Evolutionary conservation across 2,329 filamentous ascomycete genomes (phyloP), one percentile per base, ranked within the genome.

Genomic region (Penicillium sp.): DNA sequence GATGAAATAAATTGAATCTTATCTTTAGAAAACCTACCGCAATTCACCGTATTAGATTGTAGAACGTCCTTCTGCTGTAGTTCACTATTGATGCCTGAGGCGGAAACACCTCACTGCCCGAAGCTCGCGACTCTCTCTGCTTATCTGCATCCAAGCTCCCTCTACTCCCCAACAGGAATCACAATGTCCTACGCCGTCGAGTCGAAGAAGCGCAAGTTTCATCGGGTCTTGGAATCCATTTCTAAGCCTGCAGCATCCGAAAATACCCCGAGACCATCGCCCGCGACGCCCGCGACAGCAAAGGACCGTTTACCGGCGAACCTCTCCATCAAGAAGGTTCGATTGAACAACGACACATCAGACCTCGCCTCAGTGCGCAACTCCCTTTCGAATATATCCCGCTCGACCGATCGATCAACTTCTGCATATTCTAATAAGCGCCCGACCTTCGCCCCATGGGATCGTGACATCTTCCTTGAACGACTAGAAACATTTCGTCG

Each of bases 401-500:
- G 72, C 61, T 59, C 69, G 60, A 46, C 36, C 3, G 56, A 58
- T 18, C 59, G 62, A 63, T 73, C 64, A 26, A 67, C 69, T 3
- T 65, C 72, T 1, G 59, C 67, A 23, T 68, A 67, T 19, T 70
- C 71, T 13, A 62, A 71, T 5, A 64, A 71, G 33, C 72, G 72
- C 18, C 86, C 90, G 1, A 91, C 88, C 65, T 97, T 94, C 76
- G 89, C 90, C 50, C 93, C 94, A 0, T 90, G 87, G 77, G 92
- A 94, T 71, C 89, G 94, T 49, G 85, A 87, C 34, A 86, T 91
- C 62, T 92, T 97, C 58, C 80, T 97, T 10, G 85, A 83, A 64
- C 81, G 94, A 21, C 80, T 99, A 24, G 88, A 88, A 56, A 95
- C 91, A 0, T 99, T 96, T 69, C 89, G 93, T 68, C 91, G 93